These are phyloP conservation scores for Vitrella brassicaformis DNA, from an alignment of 73 alveolate genomes.

Conservation along the genomic window DNA sequence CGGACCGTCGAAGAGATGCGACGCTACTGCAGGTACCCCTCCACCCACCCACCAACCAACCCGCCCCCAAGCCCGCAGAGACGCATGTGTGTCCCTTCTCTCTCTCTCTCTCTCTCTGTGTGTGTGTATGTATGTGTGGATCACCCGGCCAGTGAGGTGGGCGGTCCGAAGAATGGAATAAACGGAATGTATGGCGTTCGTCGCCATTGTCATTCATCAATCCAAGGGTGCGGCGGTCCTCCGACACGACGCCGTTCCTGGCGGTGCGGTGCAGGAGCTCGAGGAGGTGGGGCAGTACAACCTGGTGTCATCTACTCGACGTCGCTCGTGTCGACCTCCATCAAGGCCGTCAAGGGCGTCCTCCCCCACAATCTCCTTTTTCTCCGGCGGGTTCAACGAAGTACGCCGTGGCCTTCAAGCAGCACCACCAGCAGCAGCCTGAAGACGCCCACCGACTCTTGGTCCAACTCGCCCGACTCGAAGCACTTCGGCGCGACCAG, in stretches of 20 bases:
- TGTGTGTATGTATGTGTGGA: neutral
- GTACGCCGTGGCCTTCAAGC: no score
- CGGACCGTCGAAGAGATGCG: neutral
- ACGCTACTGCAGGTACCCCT: neutral
- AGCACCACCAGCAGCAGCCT: no score
- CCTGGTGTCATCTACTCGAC: neutral
- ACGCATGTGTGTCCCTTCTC: neutral
- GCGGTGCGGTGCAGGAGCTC: neutral
- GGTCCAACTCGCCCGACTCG: no score
- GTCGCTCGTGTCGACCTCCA: neutral
- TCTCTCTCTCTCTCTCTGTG: no score
- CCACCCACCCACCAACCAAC: neutral
- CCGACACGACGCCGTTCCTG: neutral
- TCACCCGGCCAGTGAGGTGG: neutral
- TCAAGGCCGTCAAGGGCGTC: neutral
- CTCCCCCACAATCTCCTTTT: no score
- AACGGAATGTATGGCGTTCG: neutral
- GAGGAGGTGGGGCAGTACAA: neutral
- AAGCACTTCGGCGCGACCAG: no score
- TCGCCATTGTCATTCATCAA: no score
- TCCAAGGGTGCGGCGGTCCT: no score
- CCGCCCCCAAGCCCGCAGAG: neutral
- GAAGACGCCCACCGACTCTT: no score
- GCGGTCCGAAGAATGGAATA: neutral
- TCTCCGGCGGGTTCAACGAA: neutral